Base-by-base conservation (phyloP, 225 moss, liverwort and hornwort genomes). In the Anthoceros angustus region DNA sequence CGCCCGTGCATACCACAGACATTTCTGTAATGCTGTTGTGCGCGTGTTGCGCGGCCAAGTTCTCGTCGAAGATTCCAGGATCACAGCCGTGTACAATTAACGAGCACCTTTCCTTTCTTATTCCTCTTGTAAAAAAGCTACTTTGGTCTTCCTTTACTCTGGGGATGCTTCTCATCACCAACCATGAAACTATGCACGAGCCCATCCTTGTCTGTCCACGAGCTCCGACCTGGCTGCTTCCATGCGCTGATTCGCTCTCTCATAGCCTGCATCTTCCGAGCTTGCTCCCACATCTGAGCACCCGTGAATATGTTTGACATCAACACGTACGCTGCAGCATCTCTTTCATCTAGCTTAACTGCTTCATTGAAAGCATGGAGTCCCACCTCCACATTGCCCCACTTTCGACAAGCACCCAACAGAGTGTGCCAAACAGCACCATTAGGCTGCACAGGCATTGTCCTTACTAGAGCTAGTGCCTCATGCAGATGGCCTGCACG, bases 171-270 rank as follows among this genome's bases (percentile, higher is more conserved):
- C n/a, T 55, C 23, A 23, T 55, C 55, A 18, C 10, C 55, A 20
- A 20, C 55, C 23, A 2, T 23, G 14, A 55, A 55, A 7, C n/a
- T 55, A 23, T 55, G 55, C 55, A 55, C 55, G 7, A 15, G 8
- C 14, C 55, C 55, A 15, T 23, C 55, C 18, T 18, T 55, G 12
- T 55, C 55, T 9, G 55, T 20, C 55, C 55, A 55, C 55, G n/a
- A 55, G 55, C 55, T 55, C 55, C 14, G 55, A 55, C 55, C 55
- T 55, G 55, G 55, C n/a, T 55, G 55, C 55, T 55, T 55, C 55
- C 55, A 55, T 15, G n/a, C 55, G 1, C 23, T 55, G 6, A 55
- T 18, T 23, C 7, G 5, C 14, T 55, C 23, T 55, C 55, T 55
- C n/a, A 7, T 55, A 7, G 55, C 55, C 55, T 55, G 55, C 55